Evolutionary conservation across 768 basidiomycete genomes (phyloP), one percentile per base, ranked within the genome.

Genomic region (Hygrophoropsis aurantiaca): DNA sequence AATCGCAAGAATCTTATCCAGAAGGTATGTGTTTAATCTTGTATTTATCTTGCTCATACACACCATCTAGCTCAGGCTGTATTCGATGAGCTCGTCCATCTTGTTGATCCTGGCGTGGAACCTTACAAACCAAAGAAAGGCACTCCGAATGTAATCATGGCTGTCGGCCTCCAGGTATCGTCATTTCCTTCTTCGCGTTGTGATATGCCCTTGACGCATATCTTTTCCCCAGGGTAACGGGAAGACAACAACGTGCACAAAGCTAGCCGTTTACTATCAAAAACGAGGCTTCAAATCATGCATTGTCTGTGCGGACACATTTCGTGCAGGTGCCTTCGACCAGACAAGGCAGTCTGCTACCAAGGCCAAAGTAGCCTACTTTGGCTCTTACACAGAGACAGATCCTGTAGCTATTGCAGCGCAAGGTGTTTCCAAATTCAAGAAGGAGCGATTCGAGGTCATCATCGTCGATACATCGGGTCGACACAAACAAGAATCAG

Each of bases 391-490:
- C 70, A 99, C 97, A 32, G 97, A 99, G 69, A 97, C 94, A 15
- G 94, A 99, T 65, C 97, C 97, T 2, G 97, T 98, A 6, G 76
- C 85, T 1, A 97, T 97, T 56, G 94, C 97, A 10, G 84, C 89
- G 1, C 85, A 95, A 62, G 97, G 97, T 64, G 97, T 97, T 9
- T 72, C 84, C 10, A 98, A 99, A 67, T 99, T 99, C 78, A 90
- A 94, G 72, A 94, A 97, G 72, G 95, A 98, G 65, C 79, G 93
- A 30, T 98, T 99, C 61, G 97, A 99, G 50, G 90, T 99, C 37
- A 94, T 99, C 58, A 97, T 99, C 49, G 95, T 99, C 41, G 97
- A 99, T 66, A 99, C 97, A 0, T 94, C 92, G 23, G 97, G 97
- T 40, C 78, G 97, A 52, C 97, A 99, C 65, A 92, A 92, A 62